Evolutionary conservation across 768 basidiomycete species (phyloP).

Genomic region (Mycena filopes): DNA sequence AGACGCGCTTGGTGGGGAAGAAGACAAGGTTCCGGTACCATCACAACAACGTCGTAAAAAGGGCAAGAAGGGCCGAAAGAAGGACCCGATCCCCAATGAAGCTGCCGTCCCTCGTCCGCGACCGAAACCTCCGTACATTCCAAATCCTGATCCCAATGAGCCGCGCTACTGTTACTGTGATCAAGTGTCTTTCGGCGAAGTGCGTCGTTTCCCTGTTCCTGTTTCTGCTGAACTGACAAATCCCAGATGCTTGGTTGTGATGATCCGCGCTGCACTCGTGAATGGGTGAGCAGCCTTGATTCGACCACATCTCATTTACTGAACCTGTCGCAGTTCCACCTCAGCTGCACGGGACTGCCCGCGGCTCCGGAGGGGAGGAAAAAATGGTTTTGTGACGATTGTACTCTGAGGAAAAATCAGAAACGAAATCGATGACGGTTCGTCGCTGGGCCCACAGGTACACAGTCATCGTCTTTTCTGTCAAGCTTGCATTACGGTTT

Average conservation of each 20-base stretch:
- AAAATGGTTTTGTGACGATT: conserved; percentile 81
- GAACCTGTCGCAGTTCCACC: conserved; percentile 67
- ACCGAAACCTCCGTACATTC: conserved; percentile 27
- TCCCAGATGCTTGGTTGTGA: conserved; percentile 90
- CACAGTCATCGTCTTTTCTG: background rate
- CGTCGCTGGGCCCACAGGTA: background rate
- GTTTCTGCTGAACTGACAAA: conserved; percentile 28
- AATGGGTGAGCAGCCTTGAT: conserved; percentile 76
- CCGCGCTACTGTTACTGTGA: conserved; percentile 85
- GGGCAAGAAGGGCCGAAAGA: conserved; percentile 37
- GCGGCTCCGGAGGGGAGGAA: conserved; percentile 64
- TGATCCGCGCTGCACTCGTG: conserved; percentile 69
- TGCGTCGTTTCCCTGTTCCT: conserved; percentile 46
- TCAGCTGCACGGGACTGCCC: conserved; percentile 70
- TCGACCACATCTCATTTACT: background rate
- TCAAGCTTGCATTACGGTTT: conserved; percentile 3
- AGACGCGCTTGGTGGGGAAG: conserved; percentile 37
- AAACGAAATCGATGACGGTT: conserved; percentile 46
- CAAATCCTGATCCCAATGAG: conserved; percentile 58
- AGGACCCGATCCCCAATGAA: conserved; percentile 11
- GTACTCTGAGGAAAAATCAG: conserved; percentile 49
- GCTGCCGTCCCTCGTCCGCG: conserved; percentile 36
- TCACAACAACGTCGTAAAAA: conserved; percentile 35
- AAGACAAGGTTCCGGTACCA: conserved; percentile 25
- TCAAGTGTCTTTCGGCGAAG: conserved; percentile 83